Conservation (phyloP, 106 monocot genomes). For the Triglochin maritima region DNA sequence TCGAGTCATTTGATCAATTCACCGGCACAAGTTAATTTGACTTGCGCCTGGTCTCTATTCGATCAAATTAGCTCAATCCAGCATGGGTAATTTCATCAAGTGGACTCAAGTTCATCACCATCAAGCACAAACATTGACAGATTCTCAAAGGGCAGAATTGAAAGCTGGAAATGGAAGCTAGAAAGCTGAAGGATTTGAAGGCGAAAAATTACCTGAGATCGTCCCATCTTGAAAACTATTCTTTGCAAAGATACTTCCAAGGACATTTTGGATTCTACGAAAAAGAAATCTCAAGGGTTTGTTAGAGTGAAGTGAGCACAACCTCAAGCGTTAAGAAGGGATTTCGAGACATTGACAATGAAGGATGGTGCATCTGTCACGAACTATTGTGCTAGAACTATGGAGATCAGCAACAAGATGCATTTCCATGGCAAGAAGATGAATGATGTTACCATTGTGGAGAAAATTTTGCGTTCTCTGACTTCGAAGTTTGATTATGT, state of each 20-base stretch:
- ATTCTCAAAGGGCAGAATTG: not conserved
- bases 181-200: not conserved
- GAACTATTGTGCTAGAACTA: not conserved
- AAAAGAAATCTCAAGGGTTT: conserved; percentile 1
- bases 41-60: too few species aligned
- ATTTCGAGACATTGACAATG: conserved; percentile 10
- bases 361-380: not conserved
- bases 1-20: too few species aligned
- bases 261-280: not conserved
- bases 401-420: conserved; percentile 6
- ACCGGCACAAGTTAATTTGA: too few species aligned
- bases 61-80: too few species aligned
- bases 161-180: too few species aligned
- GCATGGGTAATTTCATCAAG: too few species aligned
- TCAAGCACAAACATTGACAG: too few species aligned
- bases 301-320: not conserved
- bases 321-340: not conserved
- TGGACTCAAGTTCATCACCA: too few species aligned
- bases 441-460: not conserved
- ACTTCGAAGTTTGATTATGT: conserved; percentile 6
- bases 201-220: not conserved
- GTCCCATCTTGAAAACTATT: conserved; percentile 3
- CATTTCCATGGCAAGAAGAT: conserved; percentile 2
- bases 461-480: conserved; percentile 5
- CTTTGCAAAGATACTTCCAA: not conserved